Conservation (phyloP, 2,329 filamentous ascomycete genomes). For the Thielaviopsis musarum region DNA sequence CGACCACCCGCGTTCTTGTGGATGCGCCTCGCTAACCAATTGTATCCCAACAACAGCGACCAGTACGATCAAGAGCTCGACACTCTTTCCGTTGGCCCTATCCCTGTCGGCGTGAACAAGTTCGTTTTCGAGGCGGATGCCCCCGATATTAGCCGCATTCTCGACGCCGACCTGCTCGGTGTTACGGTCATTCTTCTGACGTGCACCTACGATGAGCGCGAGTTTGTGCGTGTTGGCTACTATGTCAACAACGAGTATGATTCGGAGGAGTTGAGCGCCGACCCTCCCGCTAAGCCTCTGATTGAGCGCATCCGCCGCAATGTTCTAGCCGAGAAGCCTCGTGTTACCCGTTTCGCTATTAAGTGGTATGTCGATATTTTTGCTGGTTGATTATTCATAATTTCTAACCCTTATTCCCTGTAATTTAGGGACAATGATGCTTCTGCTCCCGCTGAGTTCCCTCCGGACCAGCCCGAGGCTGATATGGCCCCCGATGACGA, state of each 20-base stretch:
- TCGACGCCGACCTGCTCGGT: slow-evolving; percentile 84
- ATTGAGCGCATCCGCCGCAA: slow-evolving; percentile 86
- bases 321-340: slow-evolving; percentile 88
- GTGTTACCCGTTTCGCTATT: slow-evolving; percentile 93
- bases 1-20: slow-evolving; percentile 14
- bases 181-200: slow-evolving; percentile 95
- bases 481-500: slow-evolving; percentile 74
- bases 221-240: slow-evolving; percentile 96
- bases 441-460: slow-evolving; percentile 86
- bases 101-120: slow-evolving; percentile 95
- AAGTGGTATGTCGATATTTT: slow-evolving; percentile 57
- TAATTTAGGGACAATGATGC: slow-evolving; percentile 79
- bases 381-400: background rate
- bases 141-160: slow-evolving; percentile 78
- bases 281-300: slow-evolving; percentile 81
- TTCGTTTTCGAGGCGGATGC: slow-evolving; percentile 94
- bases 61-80: slow-evolving; percentile 98
- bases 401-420: background rate
- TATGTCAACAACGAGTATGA: slow-evolving; percentile 99
- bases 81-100: slow-evolving; percentile 88
- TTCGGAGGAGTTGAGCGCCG: slow-evolving; percentile 69
- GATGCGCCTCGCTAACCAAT: slow-evolving; percentile 7
- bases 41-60: slow-evolving; percentile 37
- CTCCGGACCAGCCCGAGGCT: slow-evolving; percentile 92
- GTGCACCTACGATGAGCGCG: slow-evolving; percentile 87